Conservation (phyloP, 2,329 filamentous ascomycete genomes). For the Fusarium scirpi region DNA sequence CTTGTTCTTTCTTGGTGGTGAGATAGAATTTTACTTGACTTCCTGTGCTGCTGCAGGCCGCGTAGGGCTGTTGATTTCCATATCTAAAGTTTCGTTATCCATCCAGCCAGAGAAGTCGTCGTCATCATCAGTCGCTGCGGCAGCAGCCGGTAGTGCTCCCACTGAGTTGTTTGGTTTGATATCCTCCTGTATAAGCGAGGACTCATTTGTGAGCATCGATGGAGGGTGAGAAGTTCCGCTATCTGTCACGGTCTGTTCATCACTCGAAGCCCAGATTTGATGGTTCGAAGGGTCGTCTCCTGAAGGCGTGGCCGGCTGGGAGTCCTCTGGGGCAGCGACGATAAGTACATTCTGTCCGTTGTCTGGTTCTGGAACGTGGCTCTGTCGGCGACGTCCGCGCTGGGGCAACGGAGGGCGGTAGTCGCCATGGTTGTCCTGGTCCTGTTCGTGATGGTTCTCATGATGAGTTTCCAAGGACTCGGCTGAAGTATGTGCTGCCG, state of each 20-base stretch:
- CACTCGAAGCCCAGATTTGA: conserved; percentile 34
- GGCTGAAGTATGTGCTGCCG: conserved; percentile 27
- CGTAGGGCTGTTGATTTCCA: conserved; percentile 39
- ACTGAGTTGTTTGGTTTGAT: conserved; percentile 10
- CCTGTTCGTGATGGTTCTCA: conserved; percentile 42
- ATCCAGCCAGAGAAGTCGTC: conserved; percentile 55
- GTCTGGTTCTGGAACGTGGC: conserved; percentile 52
- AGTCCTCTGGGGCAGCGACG: conserved; percentile 73
- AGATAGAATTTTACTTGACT: conserved; percentile 36
- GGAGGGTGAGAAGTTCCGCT: conserved; percentile 33
- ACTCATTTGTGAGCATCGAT: conserved; percentile 15
- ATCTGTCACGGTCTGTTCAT: conserved; percentile 28
- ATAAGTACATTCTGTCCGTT: conserved; percentile 69
- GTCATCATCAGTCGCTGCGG: conserved; percentile 46
- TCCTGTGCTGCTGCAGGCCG: conserved; percentile 33
- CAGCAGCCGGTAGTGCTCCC: conserved; percentile 32
- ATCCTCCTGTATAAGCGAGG: conserved; percentile 26
- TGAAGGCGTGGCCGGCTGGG: conserved; percentile 66
- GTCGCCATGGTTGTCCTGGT: conserved; percentile 32
- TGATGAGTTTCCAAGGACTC: conserved; percentile 48
- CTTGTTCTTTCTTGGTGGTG: conserved; percentile 8
- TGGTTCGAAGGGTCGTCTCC: conserved; percentile 50
- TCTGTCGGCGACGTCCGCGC: conserved; percentile 54
- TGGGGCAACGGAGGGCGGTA: conserved; percentile 50
- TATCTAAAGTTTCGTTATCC: conserved; percentile 49